These are phyloP conservation scores for Orbilia brochopaga DNA, from an alignment of 2,329 filamentous ascomycete genomes.

Conservation along the genomic window DNA sequence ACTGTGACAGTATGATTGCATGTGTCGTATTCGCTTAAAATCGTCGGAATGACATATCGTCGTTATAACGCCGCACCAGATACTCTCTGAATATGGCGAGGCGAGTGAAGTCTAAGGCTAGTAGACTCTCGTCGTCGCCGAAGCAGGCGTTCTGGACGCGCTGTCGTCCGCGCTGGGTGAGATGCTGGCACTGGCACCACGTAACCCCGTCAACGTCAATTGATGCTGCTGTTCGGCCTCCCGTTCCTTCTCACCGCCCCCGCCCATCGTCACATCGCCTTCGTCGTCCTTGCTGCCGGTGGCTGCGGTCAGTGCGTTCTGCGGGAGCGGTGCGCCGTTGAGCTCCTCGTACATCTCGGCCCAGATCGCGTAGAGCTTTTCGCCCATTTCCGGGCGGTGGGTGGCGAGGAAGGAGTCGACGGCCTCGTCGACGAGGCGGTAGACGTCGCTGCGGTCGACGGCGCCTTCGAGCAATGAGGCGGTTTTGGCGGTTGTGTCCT, in stretches of 20 bases:
- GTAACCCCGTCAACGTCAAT: constrained; percentile 38
- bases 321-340: constrained; percentile 16
- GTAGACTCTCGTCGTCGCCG: constrained; percentile 27
- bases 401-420: constrained; percentile 58
- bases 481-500: constrained; percentile 64
- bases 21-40: background rate
- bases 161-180: constrained; percentile 26
- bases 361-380: constrained; percentile 28
- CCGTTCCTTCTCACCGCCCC: background rate
- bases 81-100: background rate
- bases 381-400: constrained; percentile 27
- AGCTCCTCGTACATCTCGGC: constrained; percentile 38
- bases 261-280: constrained; percentile 38
- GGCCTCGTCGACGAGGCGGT: constrained; percentile 57
- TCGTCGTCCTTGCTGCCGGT: constrained; percentile 16
- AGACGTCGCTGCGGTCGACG: constrained; percentile 76
- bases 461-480: constrained; percentile 79
- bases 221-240: constrained; percentile 29
- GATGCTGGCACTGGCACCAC: constrained; percentile 41
- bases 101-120: background rate
- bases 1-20: too few species aligned
- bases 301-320: background rate
- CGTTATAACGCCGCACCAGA: too few species aligned
- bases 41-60: background rate
- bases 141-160: constrained; percentile 9